Evolutionary conservation across 441 rosid genomes (phyloP).

Genomic region (Hypseocharis bilobata): DNA sequence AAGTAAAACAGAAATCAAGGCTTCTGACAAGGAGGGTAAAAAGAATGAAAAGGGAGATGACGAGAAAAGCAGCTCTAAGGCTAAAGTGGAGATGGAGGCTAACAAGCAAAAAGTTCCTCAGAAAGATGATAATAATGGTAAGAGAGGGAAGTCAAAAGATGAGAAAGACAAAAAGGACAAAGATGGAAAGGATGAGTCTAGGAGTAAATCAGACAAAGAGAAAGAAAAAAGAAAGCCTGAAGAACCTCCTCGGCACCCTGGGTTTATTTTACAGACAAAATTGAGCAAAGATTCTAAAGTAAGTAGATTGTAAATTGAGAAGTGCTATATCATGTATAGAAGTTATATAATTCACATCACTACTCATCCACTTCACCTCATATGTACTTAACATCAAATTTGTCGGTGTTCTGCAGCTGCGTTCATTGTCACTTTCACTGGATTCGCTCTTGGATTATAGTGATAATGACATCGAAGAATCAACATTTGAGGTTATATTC

Average conservation of each 20-base stretch:
- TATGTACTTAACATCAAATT: not conserved
- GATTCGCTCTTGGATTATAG: constrained; percentile 88
- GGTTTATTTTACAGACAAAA: constrained; percentile 60
- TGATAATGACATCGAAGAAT: constrained; percentile 77
- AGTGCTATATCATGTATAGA: not conserved
- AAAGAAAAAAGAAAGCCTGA: constrained; percentile 68
- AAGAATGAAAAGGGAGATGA: constrained; percentile 37
- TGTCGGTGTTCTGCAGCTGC: constrained; percentile 38
- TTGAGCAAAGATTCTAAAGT: constrained; percentile 62
- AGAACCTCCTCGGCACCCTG: constrained; percentile 75
- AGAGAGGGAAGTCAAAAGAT: constrained; percentile 35
- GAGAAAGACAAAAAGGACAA: constrained; percentile 41
- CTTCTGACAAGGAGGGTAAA: constrained; percentile 35
- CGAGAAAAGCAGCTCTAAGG: constrained; percentile 20
- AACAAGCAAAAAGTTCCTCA: constrained; percentile 34
- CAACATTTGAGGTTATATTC: constrained; percentile 66
- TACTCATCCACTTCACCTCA: too few species aligned
- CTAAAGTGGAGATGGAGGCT: constrained; percentile 27
- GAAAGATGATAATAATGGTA: constrained; percentile 33
- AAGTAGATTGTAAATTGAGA: constrained; percentile 21
- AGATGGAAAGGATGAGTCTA: constrained; percentile 39
- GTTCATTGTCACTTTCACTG: constrained; percentile 69
- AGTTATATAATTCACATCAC: not conserved
- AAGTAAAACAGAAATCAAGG: constrained; percentile 28
- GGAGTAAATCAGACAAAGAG: constrained; percentile 38